phyloP scores from a whole-genome alignment of 768 basidiomycete species.

The Tylopilus plumbeoviolaceoides region DNA sequence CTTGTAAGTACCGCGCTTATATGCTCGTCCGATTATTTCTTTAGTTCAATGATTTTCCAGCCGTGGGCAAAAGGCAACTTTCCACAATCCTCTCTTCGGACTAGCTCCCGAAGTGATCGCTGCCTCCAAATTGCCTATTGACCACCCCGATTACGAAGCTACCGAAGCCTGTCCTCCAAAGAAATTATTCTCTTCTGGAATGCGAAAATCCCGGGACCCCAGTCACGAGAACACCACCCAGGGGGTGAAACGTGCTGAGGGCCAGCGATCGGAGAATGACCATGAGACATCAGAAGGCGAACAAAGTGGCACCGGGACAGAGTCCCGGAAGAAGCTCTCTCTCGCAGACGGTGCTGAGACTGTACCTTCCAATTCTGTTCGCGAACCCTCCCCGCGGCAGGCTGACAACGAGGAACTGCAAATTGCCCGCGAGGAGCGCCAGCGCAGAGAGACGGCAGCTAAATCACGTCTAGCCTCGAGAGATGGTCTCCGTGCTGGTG shows the following conservation, averaged over 20 bases:
- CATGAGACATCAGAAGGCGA: constrained; percentile 16
- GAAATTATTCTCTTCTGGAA: constrained; percentile 45
- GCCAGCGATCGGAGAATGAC: constrained; percentile 3
- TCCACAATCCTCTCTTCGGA: constrained; percentile 62
- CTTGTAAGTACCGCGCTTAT: constrained; percentile 48
- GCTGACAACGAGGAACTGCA: constrained; percentile 6
- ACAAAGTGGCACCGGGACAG: neutral
- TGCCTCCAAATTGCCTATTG: constrained; percentile 51
- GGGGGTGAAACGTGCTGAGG: constrained; percentile 16
- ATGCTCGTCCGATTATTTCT: neutral
- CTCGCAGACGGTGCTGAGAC: constrained; percentile 3
- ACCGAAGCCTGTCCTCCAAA: constrained; percentile 51
- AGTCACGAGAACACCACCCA: constrained; percentile 16
- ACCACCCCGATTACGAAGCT: constrained; percentile 66
- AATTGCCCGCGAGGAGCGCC: constrained; percentile 23
- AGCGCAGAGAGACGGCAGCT: constrained; percentile 20
- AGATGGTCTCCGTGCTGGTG: constrained; percentile 31
- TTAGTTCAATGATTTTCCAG: constrained; percentile 33
- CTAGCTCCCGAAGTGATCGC: constrained; percentile 38
- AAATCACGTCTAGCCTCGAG: constrained; percentile 22
- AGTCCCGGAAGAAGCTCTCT: neutral
- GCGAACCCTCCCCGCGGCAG: neutral
- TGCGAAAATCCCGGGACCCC: constrained; percentile 24
- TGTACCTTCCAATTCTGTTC: constrained; percentile 3
- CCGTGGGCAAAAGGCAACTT: constrained; percentile 61